Evolutionary conservation across 768 basidiomycete species (phyloP).

Genomic region (Mycena rosella): DNA sequence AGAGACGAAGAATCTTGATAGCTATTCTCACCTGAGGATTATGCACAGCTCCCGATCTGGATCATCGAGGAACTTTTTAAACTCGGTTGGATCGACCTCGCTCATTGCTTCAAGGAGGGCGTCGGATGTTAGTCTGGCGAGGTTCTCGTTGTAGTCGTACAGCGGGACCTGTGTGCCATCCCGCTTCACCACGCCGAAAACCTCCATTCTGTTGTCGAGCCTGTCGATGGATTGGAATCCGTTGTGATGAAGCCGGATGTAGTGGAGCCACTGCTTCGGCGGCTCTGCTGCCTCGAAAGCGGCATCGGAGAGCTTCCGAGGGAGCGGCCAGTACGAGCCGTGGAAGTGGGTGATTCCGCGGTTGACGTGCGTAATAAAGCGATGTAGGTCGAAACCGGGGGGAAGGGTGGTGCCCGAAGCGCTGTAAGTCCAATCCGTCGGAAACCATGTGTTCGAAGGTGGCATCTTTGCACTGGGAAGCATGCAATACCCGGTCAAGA

Average conservation of each 20-base stretch:
- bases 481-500: not conserved
- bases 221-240: not conserved
- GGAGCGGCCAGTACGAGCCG: slow-evolving; percentile 11
- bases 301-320: not conserved
- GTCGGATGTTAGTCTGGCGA: not conserved
- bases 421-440: not conserved
- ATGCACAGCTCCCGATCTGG: too few relatives aligned
- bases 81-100: too few relatives aligned
- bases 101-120: too few relatives aligned
- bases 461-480: not conserved
- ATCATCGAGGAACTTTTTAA: too few relatives aligned
- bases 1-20: too few relatives aligned
- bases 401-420: not conserved
- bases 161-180: not conserved
- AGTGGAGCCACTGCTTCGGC: not conserved
- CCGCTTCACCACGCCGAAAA: slow-evolving; percentile 6
- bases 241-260: not conserved
- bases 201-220: not conserved
- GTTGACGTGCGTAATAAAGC: slow-evolving; percentile 8
- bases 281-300: slow-evolving; percentile 4
- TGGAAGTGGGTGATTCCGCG: slow-evolving; percentile 11
- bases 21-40: too few relatives aligned
- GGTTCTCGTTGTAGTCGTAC: not conserved
- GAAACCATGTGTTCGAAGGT: not conserved
- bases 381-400: slow-evolving; percentile 14